A percentile compares a stretch with the other conserved stretches of the same genome.
Evolutionary conservation across 352 stramenopile species (phyloP).

Genomic region (Globisporangium megalacanthum): DNA sequence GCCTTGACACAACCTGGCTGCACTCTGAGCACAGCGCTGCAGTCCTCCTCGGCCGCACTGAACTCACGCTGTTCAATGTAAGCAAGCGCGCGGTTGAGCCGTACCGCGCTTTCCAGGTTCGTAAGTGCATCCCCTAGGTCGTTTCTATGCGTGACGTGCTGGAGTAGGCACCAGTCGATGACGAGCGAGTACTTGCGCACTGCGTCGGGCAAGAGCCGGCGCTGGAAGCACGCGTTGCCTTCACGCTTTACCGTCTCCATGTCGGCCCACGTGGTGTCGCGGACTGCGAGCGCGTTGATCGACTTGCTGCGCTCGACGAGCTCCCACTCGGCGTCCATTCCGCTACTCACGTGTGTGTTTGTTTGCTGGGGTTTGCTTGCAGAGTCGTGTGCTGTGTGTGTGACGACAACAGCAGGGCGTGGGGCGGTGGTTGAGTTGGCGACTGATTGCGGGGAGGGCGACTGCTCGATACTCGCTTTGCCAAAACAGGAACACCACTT

Average conservation of each 20-base stretch:
- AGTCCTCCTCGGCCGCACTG: slow-evolving; percentile 55
- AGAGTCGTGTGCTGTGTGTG: too few species aligned
- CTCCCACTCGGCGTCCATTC: slow-evolving; percentile 22
- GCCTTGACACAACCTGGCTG: slow-evolving; percentile 86
- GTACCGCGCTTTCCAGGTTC: slow-evolving; percentile 40
- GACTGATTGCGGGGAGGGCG: neutral
- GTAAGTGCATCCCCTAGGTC: slow-evolving; percentile 3
- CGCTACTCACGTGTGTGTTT: too few species aligned
- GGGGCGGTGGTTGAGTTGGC: neutral
- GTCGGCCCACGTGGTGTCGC: slow-evolving; percentile 16
- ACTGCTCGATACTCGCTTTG: too few species aligned
- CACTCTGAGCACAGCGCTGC: slow-evolving; percentile 50
- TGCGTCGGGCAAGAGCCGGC: slow-evolving; percentile 32
- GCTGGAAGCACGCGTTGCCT: slow-evolving; percentile 57
- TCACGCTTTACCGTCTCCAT: slow-evolving; percentile 46
- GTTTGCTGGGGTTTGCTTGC: too few species aligned
- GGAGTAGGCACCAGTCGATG: slow-evolving; percentile 13
- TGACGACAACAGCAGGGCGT: neutral
- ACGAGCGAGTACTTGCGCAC: slow-evolving; percentile 41
- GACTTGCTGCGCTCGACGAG: slow-evolving; percentile 16
- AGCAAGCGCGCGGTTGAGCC: slow-evolving; percentile 60
- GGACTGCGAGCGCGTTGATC: slow-evolving; percentile 8
- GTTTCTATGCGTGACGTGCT: neutral
- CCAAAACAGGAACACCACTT: too few species aligned
- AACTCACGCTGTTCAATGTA: slow-evolving; percentile 28